Conservation (phyloP, 768 basidiomycete genomes). For the Suillus hirtellus region DNA sequence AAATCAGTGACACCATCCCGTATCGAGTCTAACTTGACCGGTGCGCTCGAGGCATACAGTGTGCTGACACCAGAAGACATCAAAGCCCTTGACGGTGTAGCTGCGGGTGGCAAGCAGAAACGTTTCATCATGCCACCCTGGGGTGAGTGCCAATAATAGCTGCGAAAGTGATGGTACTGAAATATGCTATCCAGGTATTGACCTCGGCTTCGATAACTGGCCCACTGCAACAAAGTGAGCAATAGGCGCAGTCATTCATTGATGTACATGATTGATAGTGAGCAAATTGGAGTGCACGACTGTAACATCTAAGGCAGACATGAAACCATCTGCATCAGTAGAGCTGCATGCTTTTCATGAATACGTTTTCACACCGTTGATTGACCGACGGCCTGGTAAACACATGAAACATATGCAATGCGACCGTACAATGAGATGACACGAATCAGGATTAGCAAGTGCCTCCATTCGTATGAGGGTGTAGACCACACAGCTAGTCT, state of each 20-base stretch:
- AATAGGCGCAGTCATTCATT: neutral
- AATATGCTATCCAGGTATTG: conserved; percentile 44
- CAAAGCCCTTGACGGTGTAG: conserved; percentile 55
- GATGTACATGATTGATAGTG: neutral
- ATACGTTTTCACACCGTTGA: neutral
- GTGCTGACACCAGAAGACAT: conserved; percentile 55
- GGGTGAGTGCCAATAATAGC: conserved; percentile 47
- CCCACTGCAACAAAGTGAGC: conserved; percentile 13
- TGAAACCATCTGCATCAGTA: neutral
- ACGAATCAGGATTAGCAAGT: neutral
- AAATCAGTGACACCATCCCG: conserved; percentile 77
- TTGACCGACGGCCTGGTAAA: neutral
- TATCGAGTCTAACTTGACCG: conserved; percentile 59
- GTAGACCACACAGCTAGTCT: neutral
- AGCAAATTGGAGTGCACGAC: neutral
- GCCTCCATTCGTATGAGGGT: neutral
- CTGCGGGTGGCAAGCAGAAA: conserved; percentile 63
- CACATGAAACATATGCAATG: neutral
- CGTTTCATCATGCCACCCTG: conserved; percentile 69
- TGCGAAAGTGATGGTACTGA: conserved; percentile 16
- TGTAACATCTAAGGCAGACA: neutral
- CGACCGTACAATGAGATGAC: neutral
- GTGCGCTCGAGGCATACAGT: conserved; percentile 46
- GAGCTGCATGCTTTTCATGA: neutral
- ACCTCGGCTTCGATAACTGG: conserved; percentile 76